Evolutionary conservation across 495 filamentous ascomycete species (phyloP).

Genomic region (Penicillium roqueforti): DNA sequence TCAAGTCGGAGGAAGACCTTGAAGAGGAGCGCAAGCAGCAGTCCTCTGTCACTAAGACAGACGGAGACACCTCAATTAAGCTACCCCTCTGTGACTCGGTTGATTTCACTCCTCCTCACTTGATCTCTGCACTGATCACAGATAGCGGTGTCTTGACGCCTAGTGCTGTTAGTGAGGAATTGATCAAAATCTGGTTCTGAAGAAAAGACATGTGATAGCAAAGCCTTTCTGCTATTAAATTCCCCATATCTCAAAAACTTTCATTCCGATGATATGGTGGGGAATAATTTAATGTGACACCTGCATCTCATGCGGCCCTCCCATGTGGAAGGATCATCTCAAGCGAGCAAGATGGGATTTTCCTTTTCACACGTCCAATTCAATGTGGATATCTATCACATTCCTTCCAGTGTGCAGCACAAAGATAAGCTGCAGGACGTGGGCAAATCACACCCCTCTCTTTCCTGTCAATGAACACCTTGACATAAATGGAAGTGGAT

Average conservation of each 20-base stretch:
- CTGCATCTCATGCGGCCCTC: not conserved
- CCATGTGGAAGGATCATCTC: conserved; percentile 2
- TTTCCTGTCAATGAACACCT: not conserved
- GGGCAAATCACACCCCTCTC: not conserved
- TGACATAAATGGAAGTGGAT: not conserved
- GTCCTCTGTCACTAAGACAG: conserved; percentile 6
- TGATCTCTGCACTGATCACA: conserved; percentile 77
- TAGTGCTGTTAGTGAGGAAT: conserved; percentile 70
- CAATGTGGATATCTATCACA: not conserved
- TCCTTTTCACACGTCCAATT: not conserved
- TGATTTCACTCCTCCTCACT: conserved; percentile 81
- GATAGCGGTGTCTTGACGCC: conserved; percentile 72
- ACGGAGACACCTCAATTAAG: conserved; percentile 27
- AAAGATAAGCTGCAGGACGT: not conserved
- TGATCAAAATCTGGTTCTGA: conserved; percentile 77
- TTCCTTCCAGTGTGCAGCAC: not conserved
- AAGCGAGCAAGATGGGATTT: not conserved
- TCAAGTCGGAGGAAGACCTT: conserved; percentile 52
- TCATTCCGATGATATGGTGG: not conserved
- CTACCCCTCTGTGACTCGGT: conserved; percentile 53
- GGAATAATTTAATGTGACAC: not conserved
- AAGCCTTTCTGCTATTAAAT: not conserved
- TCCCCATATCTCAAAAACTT: not conserved
- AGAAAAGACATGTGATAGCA: not conserved
- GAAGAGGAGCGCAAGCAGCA: conserved; percentile 38